Evolutionary conservation across 2,329 filamentous ascomycete species (phyloP).

Genomic region (Arthroderma uncinatum): DNA sequence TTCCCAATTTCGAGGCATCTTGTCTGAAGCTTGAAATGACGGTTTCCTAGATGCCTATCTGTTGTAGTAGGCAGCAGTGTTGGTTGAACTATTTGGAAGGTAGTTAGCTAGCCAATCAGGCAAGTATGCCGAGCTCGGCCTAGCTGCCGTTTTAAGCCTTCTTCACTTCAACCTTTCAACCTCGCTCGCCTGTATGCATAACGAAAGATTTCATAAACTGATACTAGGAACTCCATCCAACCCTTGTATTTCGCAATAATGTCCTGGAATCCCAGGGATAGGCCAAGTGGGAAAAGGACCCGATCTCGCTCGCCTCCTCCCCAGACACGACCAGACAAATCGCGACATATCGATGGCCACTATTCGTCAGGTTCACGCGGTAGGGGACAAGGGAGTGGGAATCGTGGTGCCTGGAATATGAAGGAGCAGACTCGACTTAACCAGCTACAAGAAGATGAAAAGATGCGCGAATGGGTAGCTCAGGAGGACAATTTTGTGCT

Average conservation of each 20-base stretch:
- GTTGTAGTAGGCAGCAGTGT: background rate
- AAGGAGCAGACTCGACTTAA: slow-evolving; percentile 39
- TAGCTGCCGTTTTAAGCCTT: background rate
- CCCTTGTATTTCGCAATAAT: background rate
- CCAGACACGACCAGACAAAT: slow-evolving; percentile 30
- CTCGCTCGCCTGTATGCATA: background rate
- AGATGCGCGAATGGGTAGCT: slow-evolving; percentile 72
- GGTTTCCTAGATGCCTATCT: no score
- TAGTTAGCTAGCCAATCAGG: background rate
- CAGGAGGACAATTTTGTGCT: slow-evolving; percentile 94
- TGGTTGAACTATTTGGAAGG: background rate
- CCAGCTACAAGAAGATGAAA: slow-evolving; percentile 61
- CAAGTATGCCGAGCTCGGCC: background rate
- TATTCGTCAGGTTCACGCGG: slow-evolving; percentile 12
- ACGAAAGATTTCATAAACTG: background rate
- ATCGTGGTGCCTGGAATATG: slow-evolving; percentile 17
- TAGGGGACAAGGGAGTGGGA: slow-evolving; percentile 17
- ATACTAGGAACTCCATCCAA: no score
- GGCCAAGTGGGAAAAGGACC: slow-evolving; percentile 29
- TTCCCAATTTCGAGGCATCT: slow-evolving; percentile 29
- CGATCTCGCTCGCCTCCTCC: slow-evolving; percentile 34
- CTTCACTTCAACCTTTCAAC: background rate
- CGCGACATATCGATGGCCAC: slow-evolving; percentile 26
- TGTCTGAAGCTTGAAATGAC: background rate
- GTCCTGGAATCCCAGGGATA: slow-evolving; percentile 15